Evolutionary conservation across 768 basidiomycete genomes (phyloP).

Genomic region (Boletus sp.): DNA sequence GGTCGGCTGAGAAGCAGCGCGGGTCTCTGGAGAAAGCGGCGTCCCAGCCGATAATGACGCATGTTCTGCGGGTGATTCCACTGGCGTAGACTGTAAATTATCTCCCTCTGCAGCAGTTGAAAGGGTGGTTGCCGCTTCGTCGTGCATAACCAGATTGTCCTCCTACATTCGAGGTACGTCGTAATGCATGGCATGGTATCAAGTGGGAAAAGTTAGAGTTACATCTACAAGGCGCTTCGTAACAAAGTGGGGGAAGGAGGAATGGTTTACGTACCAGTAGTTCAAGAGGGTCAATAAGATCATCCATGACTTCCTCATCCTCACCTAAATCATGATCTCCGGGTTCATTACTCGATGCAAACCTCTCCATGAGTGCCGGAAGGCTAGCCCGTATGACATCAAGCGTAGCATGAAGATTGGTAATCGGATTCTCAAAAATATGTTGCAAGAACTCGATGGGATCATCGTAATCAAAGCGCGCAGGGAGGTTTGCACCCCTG

Average conservation of each 20-base stretch:
- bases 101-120: neutral
- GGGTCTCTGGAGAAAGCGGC: constrained; percentile 9
- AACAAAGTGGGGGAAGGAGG: constrained; percentile 21
- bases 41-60: neutral
- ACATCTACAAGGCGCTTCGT: constrained; percentile 29
- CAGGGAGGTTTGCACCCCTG: constrained; percentile 23
- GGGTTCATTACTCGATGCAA: constrained; percentile 9
- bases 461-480: constrained; percentile 29
- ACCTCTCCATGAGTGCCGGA: constrained; percentile 29
- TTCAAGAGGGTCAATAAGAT: constrained; percentile 15
- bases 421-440: constrained; percentile 45
- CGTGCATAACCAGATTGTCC: constrained; percentile 3
- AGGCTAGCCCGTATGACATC: constrained; percentile 33
- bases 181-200: constrained; percentile 10
- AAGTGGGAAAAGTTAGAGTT: constrained; percentile 27
- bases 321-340: constrained; percentile 33
- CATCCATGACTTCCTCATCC: constrained; percentile 22
- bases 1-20: neutral
- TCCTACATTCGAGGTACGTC: constrained; percentile 12
- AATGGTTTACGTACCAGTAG: constrained; percentile 21
- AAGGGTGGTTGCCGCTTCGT: neutral
- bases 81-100: neutral
- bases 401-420: constrained; percentile 43
- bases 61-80: neutral
- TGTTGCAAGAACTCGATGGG: constrained; percentile 44